Evolutionary conservation across 371 early-diverging fungal species (phyloP).

Genomic region (Fennellomyces sp.): DNA sequence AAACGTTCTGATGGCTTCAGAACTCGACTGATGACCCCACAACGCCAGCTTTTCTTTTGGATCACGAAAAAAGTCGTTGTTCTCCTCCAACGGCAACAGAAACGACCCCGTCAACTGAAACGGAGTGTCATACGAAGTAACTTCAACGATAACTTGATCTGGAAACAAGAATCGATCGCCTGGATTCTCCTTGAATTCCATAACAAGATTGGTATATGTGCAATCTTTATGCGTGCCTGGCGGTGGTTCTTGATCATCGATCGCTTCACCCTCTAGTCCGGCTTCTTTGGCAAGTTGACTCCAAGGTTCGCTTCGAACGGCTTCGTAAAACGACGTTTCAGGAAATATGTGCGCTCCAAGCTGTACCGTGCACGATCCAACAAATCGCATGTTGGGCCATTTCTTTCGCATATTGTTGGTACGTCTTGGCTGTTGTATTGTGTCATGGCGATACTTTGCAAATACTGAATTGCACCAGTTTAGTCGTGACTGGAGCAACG

Average conservation of each 20-base stretch:
- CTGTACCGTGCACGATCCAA: conserved; percentile 36
- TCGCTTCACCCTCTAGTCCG: neutral
- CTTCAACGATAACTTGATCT: conserved; percentile 34
- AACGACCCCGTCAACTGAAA: conserved; percentile 3
- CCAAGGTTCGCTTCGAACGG: conserved; percentile 34
- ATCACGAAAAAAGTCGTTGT: conserved; percentile 20
- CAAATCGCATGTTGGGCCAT: conserved; percentile 43
- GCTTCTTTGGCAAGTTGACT: conserved; percentile 17
- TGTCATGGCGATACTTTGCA: conserved; percentile 39
- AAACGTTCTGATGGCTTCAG: neutral
- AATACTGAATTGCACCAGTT: conserved; percentile 44
- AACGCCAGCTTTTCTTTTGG: conserved; percentile 30
- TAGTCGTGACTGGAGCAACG: conserved; percentile 47
- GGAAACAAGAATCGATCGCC: conserved; percentile 51
- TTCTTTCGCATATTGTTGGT: conserved; percentile 31
- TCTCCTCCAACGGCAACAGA: conserved; percentile 11
- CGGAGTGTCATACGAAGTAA: neutral
- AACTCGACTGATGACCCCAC: conserved; percentile 18
- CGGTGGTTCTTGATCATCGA: neutral
- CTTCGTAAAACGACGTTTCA: conserved; percentile 45
- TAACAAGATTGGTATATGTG: conserved; percentile 36
- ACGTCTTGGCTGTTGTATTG: conserved; percentile 40
- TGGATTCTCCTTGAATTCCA: conserved; percentile 45
- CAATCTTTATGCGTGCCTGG: conserved; percentile 1
- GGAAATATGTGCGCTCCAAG: conserved; percentile 45